phyloP scores from a whole-genome alignment of 163 green algal species.

The Scenedesmus sp. region DNA sequence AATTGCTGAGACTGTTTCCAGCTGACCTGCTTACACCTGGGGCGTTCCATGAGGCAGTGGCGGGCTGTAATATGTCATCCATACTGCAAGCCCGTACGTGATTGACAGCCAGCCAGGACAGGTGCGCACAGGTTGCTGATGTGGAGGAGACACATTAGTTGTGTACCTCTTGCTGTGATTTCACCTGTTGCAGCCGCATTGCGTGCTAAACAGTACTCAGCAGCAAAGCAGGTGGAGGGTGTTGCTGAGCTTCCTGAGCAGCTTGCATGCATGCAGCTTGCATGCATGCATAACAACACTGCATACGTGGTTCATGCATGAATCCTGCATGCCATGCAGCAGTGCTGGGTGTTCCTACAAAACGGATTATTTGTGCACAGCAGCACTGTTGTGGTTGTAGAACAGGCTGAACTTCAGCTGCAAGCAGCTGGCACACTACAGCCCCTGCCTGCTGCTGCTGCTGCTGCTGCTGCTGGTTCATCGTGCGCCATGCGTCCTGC shows the following conservation, averaged over 20 bases:
- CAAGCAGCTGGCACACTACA: not conserved
- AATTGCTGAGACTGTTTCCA: slow-evolving; percentile 47
- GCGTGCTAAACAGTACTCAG: no score
- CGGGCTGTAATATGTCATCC: slow-evolving; percentile 66
- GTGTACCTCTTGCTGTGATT: not conserved
- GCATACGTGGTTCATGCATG: not conserved
- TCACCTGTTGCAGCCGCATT: no score
- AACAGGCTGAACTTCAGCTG: not conserved
- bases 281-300: slow-evolving; percentile 1
- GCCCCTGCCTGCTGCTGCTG: not conserved
- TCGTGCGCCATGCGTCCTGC: not conserved
- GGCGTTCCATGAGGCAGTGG: slow-evolving; percentile 61
- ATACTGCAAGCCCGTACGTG: slow-evolving; percentile 66
- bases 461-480: not conserved
- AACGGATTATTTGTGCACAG: no score
- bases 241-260: not conserved
- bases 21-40: slow-evolving; percentile 42
- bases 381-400: not conserved
- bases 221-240: not conserved
- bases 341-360: not conserved
- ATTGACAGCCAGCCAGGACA: slow-evolving; percentile 23
- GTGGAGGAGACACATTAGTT: not conserved
- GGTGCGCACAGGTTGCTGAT: not conserved
- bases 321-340: no score
- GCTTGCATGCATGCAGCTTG: no score